These are phyloP conservation scores for Daedaleopsis nitida DNA, from an alignment of 768 basidiomycete genomes.

Conservation along the genomic window DNA sequence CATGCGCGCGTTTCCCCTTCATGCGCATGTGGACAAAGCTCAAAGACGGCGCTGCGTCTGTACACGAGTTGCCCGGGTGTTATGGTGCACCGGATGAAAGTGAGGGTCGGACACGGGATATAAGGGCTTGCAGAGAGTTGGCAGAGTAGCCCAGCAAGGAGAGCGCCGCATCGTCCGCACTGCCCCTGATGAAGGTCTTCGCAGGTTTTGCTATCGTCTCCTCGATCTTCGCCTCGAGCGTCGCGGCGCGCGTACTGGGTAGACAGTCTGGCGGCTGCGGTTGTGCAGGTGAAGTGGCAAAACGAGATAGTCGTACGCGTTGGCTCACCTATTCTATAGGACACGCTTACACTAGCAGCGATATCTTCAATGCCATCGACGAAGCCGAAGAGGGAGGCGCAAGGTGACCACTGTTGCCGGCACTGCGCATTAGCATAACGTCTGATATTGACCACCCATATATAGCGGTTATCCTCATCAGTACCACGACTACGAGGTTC, in stretches of 20 bases:
- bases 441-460: neutral
- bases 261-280: conserved; percentile 26
- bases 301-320: neutral
- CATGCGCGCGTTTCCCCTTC: too few relatives aligned
- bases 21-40: too few relatives aligned
- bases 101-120: too few relatives aligned
- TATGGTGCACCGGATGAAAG: too few relatives aligned
- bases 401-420: conserved; percentile 10
- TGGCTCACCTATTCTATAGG: neutral
- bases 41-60: too few relatives aligned
- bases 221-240: conserved; percentile 11
- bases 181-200: conserved; percentile 12
- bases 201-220: conserved; percentile 11
- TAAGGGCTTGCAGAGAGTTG: too few relatives aligned
- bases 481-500: conserved; percentile 31
- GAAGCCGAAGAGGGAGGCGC: conserved; percentile 25
- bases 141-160: too few relatives aligned
- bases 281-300: conserved; percentile 21
- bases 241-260: conserved; percentile 4
- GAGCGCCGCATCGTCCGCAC: neutral
- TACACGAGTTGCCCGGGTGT: too few relatives aligned
- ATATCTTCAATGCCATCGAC: conserved; percentile 25
- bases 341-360: conserved; percentile 17
- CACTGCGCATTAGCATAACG: neutral
- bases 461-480: conserved; percentile 31